phyloP scores from a whole-genome alignment of 495 filamentous ascomycete species.

The Letharia lupina region DNA sequence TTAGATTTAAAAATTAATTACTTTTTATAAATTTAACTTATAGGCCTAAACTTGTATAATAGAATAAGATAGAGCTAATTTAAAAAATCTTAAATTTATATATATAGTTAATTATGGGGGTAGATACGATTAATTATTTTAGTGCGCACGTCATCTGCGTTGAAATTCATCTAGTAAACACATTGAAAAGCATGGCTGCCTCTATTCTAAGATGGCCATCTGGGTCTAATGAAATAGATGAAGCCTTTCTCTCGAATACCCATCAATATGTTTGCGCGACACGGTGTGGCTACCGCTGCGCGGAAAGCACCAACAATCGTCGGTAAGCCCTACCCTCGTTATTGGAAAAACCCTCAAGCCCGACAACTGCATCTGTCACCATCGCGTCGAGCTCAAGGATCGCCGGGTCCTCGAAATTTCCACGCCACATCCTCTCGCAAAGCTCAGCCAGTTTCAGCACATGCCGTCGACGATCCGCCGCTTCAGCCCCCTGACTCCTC shows the following conservation, averaged over 20 bases:
- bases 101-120: too few species aligned
- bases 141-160: constrained; percentile 17
- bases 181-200: constrained; percentile 4
- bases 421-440: constrained; percentile 29
- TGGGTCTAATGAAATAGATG: not conserved
- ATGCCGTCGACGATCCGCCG: constrained; percentile 17
- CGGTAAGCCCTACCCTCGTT: not conserved
- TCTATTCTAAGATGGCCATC: not conserved
- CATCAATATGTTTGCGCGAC: constrained; percentile 13
- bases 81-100: too few species aligned
- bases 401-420: constrained; percentile 18
- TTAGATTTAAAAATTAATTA: too few species aligned
- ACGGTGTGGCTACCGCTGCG: constrained; percentile 4
- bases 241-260: not conserved
- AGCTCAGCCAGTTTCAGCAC: constrained; percentile 28
- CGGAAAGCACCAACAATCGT: constrained; percentile 1
- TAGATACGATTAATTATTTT: not conserved
- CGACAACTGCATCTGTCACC: constrained; percentile 22
- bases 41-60: too few species aligned
- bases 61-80: too few species aligned
- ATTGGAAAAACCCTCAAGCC: constrained; percentile 14
- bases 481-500: constrained; percentile 41
- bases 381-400: constrained; percentile 13
- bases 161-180: not conserved
- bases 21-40: too few species aligned